A percentile compares a stretch with the other conserved stretches of the same genome.
These are phyloP conservation scores for Durio zibethinus DNA, from an alignment of 345 rosid species.

Conservation along the genomic window DNA sequence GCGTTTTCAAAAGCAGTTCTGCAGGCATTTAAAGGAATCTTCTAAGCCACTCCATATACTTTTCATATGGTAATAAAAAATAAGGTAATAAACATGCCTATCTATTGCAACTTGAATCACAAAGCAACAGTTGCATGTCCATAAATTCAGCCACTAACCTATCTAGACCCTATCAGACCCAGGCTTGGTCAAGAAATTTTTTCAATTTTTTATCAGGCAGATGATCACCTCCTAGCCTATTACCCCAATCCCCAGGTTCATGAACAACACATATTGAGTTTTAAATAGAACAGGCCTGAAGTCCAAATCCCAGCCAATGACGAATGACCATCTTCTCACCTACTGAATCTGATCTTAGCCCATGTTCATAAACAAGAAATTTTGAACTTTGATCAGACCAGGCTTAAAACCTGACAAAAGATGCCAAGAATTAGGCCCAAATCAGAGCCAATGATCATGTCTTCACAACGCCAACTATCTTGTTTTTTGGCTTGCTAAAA, in stretches of 20 bases:
- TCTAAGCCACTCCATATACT: background rate
- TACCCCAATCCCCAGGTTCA: background rate
- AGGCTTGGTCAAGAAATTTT: no score
- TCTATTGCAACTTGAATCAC: conserved; percentile 3
- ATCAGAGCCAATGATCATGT: background rate
- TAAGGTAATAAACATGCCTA: background rate
- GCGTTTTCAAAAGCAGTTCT: conserved; percentile 71
- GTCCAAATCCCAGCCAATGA: background rate
- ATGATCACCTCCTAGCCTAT: background rate
- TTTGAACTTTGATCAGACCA: background rate
- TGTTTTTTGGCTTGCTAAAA: background rate
- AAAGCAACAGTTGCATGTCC: conserved; percentile 2
- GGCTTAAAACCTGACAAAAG: background rate
- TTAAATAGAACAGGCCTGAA: background rate
- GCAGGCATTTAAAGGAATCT: conserved; percentile 24
- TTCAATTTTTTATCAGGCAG: background rate
- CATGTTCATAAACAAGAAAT: background rate
- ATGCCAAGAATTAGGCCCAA: background rate
- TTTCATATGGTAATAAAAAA: background rate
- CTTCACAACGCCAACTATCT: background rate
- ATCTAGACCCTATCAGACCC: background rate
- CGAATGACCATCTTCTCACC: background rate
- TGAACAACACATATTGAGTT: background rate
- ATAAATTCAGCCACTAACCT: background rate
- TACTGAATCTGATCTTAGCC: background rate